Evolutionary conservation across 306 rosid genomes (phyloP).

Genomic region (Malus sylvestris): DNA sequence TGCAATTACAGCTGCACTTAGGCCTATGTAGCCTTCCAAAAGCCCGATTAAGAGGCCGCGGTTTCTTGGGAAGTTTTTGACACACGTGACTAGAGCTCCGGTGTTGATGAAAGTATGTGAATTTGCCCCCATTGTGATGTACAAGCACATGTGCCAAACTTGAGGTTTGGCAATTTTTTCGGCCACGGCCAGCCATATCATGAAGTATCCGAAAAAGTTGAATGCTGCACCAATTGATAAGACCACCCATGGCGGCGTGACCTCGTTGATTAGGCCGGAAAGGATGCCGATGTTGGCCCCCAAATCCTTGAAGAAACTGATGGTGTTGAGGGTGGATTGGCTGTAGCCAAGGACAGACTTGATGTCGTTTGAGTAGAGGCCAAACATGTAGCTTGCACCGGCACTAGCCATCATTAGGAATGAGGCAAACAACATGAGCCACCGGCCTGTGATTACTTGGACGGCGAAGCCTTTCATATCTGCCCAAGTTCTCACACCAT

Average conservation of each 20-base stretch:
- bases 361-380: constrained; percentile 36
- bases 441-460: constrained; percentile 21
- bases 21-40: constrained; percentile 54
- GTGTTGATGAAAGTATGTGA: constrained; percentile 71
- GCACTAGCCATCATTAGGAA: constrained; percentile 36
- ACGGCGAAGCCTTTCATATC: constrained; percentile 10
- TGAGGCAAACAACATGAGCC: constrained; percentile 38
- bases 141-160: constrained; percentile 66
- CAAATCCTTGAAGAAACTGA: constrained; percentile 33
- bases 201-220: constrained; percentile 69
- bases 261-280: constrained; percentile 30
- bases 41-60: constrained; percentile 62
- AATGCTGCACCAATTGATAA: constrained; percentile 41
- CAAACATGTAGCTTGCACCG: constrained; percentile 37
- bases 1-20: constrained; percentile 66
- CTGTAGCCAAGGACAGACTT: constrained; percentile 34
- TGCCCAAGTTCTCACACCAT: background rate
- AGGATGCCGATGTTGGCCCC: constrained; percentile 33
- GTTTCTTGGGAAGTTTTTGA: constrained; percentile 64
- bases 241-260: constrained; percentile 32
- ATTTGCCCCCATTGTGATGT: constrained; percentile 63
- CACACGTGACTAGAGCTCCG: constrained; percentile 61
- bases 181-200: constrained; percentile 65
- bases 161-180: constrained; percentile 30
- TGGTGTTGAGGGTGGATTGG: constrained; percentile 37